Evolutionary conservation across 768 basidiomycete species (phyloP), one percentile per base, ranked within the genome.

Genomic region (Phaffia australis): DNA sequence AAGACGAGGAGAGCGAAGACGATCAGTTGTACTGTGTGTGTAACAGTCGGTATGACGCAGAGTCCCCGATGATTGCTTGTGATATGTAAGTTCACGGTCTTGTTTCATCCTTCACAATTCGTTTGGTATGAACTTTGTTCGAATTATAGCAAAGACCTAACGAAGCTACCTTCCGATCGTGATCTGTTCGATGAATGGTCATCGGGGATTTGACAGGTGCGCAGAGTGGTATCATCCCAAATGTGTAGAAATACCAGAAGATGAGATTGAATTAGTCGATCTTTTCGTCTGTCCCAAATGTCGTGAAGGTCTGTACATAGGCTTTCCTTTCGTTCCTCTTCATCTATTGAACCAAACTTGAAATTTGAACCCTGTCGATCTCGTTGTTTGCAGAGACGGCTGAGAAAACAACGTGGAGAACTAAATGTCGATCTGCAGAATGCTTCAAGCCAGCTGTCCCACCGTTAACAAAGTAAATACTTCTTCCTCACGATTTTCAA

Each of bases 151-250:
- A 11, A 42, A 42, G 48, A 15, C 9, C 25, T 61, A 19, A 57
- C 46, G 6, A 56, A 63, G 21, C 56, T 58, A 21, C 56, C 27
- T 29, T 23, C 52, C n/a, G 21, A 65, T 49, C 11, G 15, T 60
- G 5, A 18, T 11, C 0, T 25, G 35, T n/a, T 16, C 29, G 21
- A 23, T 42, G 4, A 11, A 42, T 42, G 35, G 35, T 4, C 35
- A 42, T 42, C 11, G 35, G 35, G 35, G 11, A 42, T 42, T 11
- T 42, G 35, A 5, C 63, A 91, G 90, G 32, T 94, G 91, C 75
- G 91, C 93, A 72, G 88, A 92, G 69, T 95, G 91, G 91, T 94
- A 89, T 75, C 91, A 95, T 74, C 87, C 87, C 0, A 81, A 83
- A 57, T 95, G 91, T 71, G 85, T 93, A 30, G 78, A 83, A 51